Evolutionary conservation across 2,329 filamentous ascomycete species (phyloP), one percentile per base, ranked within the genome.

Genomic region (Mycogone perniciosa): DNA sequence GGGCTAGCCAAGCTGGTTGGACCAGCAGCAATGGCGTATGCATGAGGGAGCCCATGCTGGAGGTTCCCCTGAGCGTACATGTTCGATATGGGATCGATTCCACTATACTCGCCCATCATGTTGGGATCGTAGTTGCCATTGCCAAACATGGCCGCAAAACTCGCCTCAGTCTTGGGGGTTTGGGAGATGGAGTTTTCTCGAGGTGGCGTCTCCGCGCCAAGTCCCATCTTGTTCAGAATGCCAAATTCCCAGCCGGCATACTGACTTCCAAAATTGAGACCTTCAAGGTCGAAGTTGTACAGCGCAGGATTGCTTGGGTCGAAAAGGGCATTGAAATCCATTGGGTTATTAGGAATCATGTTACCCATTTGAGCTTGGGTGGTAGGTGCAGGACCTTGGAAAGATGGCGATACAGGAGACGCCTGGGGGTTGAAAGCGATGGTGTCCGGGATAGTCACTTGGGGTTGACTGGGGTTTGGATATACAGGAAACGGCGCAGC

Each of bases 211-310:
- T 93, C 88, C n/a, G 84, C 86, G 10, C 88, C 53, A 9, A 70
- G 57, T 5, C 89, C 89, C 88, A 99, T 95, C 66, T 97, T 92
- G 30, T 89, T 90, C 0, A 99, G 80, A 81, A 97, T 96, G 48
- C 90, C 88, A 66, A 97, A 96, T 67, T 97, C 93, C 67, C 96
- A 78, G 13, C 91, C 92, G 54, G 91, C 92, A 64, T 97, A 99
- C 57, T 95, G 89, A 64, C 93, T 97, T 50, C 90, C 91, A 67
- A 97, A 99, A 51, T 72, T 71, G 65, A 96, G 80, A 53, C 89
- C 90, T 50, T 95, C 90, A 8, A 96, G 81, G 66, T 97, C 91
- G 67, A 97, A 96, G 66, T 96, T 96, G 78, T 95, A 96, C 50
- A 96, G 72, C 1, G 90, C 88, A 4, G 91, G 89, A 64, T 97